Percentiles rank a stretch among this genome's conserved stretches.
These are phyloP conservation scores for Canariomyces notabilis DNA, from an alignment of 2,329 filamentous ascomycete genomes.

Conservation along the genomic window DNA sequence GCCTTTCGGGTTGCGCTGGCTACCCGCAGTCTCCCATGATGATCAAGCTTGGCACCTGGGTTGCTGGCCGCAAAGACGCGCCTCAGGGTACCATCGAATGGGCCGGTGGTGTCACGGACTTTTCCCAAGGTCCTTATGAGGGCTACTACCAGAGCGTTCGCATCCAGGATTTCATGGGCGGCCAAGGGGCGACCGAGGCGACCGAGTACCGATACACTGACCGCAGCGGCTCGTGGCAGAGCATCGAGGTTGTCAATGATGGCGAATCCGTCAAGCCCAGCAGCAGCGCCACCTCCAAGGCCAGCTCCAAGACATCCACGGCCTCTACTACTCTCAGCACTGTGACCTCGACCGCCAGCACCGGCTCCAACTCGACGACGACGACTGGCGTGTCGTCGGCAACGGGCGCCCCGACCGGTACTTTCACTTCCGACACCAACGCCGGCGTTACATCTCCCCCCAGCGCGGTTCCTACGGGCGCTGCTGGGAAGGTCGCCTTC, in stretches of 20 bases:
- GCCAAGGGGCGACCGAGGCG: conserved; percentile 43
- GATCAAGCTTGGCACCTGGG: conserved; percentile 57
- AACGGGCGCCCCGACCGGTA: conserved; percentile 19
- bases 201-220: conserved; percentile 50
- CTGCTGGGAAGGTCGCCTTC: conserved; percentile 23
- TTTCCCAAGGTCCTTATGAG: conserved; percentile 46
- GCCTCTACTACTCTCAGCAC: conserved; percentile 22
- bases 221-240: conserved; percentile 44
- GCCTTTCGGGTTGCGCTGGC: conserved; percentile 46
- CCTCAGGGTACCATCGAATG: conserved; percentile 58
- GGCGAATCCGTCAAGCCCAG: conserved; percentile 25
- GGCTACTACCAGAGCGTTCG: conserved; percentile 54
- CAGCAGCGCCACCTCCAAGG: conserved; percentile 17
- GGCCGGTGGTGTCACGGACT: conserved; percentile 58
- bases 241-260: conserved; percentile 46
- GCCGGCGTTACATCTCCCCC: conserved; percentile 12
- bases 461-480: conserved; percentile 10
- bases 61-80: conserved; percentile 43
- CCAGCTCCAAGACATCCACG: conserved; percentile 23
- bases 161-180: conserved; percentile 51
- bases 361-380: conserved; percentile 17
- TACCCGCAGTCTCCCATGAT: conserved; percentile 69
- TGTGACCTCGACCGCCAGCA: conserved; percentile 19
- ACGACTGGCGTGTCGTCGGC: conserved; percentile 16
- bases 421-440: conserved; percentile 29